A percentile compares a stretch with the other conserved stretches of the same genome.
phyloP scores from a whole-genome alignment of 108 stramenopile genomes.

The Aurantiochytrium sp. region DNA sequence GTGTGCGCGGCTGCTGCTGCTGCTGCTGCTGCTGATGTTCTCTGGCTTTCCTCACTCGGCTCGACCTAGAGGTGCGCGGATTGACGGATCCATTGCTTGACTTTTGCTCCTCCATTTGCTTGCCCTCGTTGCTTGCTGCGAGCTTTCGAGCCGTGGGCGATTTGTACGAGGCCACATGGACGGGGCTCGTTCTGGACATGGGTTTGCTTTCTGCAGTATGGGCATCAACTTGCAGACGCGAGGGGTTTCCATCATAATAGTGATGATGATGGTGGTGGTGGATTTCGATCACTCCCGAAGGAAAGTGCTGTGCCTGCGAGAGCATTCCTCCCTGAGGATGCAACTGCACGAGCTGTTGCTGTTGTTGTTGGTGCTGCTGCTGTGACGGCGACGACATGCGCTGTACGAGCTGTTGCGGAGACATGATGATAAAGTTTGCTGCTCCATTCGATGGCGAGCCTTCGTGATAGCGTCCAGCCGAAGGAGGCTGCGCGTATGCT shows the following conservation, averaged over 20 bases:
- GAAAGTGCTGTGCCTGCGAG: neutral
- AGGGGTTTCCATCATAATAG: neutral
- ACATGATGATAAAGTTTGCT: neutral
- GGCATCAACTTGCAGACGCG: neutral
- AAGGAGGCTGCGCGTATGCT: too few species aligned
- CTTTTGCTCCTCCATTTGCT: neutral
- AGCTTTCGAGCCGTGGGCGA: neutral
- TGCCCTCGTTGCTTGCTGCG: neutral
- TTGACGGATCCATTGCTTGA: too few species aligned
- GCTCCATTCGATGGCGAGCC: neutral
- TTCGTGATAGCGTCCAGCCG: neutral
- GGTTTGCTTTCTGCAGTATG: neutral
- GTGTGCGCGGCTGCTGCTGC: neutral
- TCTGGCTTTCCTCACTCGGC: too few species aligned
- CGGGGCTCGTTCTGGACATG: neutral
- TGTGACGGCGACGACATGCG: neutral
- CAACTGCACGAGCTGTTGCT: neutral
- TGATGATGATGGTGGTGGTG: constrained; percentile 12
- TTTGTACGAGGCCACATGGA: neutral
- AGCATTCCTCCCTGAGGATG: neutral
- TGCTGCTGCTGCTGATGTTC: too few species aligned
- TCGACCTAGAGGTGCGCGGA: too few species aligned
- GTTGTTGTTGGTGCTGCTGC: neutral
- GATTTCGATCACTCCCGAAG: neutral
- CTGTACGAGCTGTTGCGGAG: neutral